Evolutionary conservation across 1,284 basidiomycete genomes (phyloP), one percentile per base, ranked within the genome.

Genomic region (Sanghuangporus sanghuang): DNA sequence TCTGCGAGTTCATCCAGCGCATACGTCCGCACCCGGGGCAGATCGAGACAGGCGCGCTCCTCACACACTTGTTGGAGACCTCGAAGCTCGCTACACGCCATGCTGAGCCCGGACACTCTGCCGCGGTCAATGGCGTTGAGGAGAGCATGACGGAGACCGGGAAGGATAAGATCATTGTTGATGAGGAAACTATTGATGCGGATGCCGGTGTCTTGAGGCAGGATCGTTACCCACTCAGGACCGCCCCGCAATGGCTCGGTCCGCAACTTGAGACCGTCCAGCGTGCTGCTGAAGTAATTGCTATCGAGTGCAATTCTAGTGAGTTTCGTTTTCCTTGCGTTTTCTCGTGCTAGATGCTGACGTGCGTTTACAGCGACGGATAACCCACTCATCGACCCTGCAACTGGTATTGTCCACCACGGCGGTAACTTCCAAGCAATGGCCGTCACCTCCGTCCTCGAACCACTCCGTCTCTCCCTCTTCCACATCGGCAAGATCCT

Each of bases 401-500:
- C 85, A 66, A 85, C 83, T 18, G 86, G 85, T 6, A 76, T 80
- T 49, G 80, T 92, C 6, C 89, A 92, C 72, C 87, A 93, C 68
- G 92, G 92, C 21, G 93, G 93, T 9, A 93, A 93, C 72, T 94
- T 95, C 81, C 91, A 93, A 73, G 92, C 90, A 1, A 91, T 93
- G 85, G 81, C 91, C 1, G 84, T 95, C 60, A 92, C 92, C 6
- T 93, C 92, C 64, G 87, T 89, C 5, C 93, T 95, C 87, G 93
- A 95, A 73, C 92, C 93, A 73, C 90, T 90, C 4, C 87, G 93
- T 18, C 83, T 95, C 48, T 82, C 89, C 2, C 77, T 95, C 36
- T 85, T 92, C 68, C 90, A 93, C 69, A 82, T 95, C 62, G 93
- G 92, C 65, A 92, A 93, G 74, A 76, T 95, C 56, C 77, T 92